Base-by-base conservation (phyloP, 192 early-diverging fungal species). In the Glomus cerebriforme region DNA sequence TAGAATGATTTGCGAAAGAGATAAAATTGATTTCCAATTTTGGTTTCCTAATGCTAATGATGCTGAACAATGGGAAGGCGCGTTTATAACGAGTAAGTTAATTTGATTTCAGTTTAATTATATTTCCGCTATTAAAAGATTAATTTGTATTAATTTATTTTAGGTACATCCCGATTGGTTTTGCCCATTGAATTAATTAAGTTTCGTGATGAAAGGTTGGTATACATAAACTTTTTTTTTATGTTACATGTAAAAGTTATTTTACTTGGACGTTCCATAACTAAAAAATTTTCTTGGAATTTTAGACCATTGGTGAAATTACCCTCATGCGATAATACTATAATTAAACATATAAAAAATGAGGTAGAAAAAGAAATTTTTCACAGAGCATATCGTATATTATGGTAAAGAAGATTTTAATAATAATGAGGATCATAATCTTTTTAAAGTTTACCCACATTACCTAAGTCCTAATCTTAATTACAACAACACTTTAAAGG, bases 51-150 rank as follows among this genome's bases (percentile, higher is more conserved):
- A 79, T 10, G 49, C 89, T 34, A 67, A 79, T 54, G 85, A 89
- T 47, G 82, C 81, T 24, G 72, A 81, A 4, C 80, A 80, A n/a
- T 93, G 92, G 92, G 76, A 87, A 32, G 90, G 92, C 10, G 89
- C 91, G 12, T 94, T 92, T 80, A 75, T 94, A 45, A 83, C 91
- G 10, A 92, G 91, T 93, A 83, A 83, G 82, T 83, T 19, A 19
- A 12, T 76, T 7, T 13, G 24, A 10, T 73, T 73, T 13, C 22
- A 15, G n/a, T n/a, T n/a, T n/a, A n/a, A n/a, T n/a, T n/a, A n/a
- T n/a, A 45, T 73, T 73, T 59, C n/a, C 17, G 7, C 13, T n/a
- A 29, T 26, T 24, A 63, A 27, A 8, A 12, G 47, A 26, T 74
- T 75, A 19, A n/a, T 27, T 60, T 26, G 0, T 29, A 17, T 47